Evolutionary conservation across 2,329 filamentous ascomycete genomes (phyloP).

Genomic region (Scedosporium boydii): DNA sequence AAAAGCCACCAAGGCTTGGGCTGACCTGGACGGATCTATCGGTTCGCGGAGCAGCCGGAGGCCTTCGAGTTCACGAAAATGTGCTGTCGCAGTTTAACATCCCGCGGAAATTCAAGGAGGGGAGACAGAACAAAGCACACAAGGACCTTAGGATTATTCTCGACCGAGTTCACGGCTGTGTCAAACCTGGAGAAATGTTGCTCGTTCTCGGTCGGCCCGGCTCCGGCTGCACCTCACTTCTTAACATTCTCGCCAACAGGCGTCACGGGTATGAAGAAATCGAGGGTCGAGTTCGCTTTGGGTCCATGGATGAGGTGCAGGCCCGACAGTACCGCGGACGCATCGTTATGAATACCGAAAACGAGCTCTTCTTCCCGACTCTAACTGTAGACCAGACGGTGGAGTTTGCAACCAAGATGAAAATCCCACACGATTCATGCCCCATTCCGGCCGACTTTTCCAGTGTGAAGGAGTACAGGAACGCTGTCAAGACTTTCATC

Average conservation of each 20-base stretch:
- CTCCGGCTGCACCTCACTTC: slow-evolving; percentile 59
- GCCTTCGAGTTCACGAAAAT: slow-evolving; percentile 45
- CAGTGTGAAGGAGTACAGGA: slow-evolving; percentile 33
- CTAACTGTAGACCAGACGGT: slow-evolving; percentile 64
- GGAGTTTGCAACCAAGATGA: slow-evolving; percentile 56
- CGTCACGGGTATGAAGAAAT: slow-evolving; percentile 49
- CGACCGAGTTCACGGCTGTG: slow-evolving; percentile 55
- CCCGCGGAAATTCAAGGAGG: slow-evolving; percentile 41
- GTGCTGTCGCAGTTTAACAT: slow-evolving; percentile 51
- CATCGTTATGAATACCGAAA: slow-evolving; percentile 63
- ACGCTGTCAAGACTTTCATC: slow-evolving; percentile 41
- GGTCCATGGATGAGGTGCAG: slow-evolving; percentile 36
- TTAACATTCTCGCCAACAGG: slow-evolving; percentile 60
- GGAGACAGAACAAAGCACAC: slow-evolving; percentile 39
- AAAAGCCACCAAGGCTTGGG: background rate
- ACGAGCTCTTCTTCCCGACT: slow-evolving; percentile 55
- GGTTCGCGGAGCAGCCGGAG: background rate
- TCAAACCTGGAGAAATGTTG: slow-evolving; percentile 65
- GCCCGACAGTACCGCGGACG: slow-evolving; percentile 43
- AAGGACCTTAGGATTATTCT: slow-evolving; percentile 48
- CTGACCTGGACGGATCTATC: slow-evolving; percentile 2
- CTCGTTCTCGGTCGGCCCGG: slow-evolving; percentile 61
- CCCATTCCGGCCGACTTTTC: slow-evolving; percentile 32
- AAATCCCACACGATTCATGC: slow-evolving; percentile 31
- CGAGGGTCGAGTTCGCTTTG: slow-evolving; percentile 49